Percentiles rank a stretch among this genome's conserved stretches.
Evolutionary conservation across 768 basidiomycete genomes (phyloP).

Genomic region (Leucocoprinus birnbaumii): DNA sequence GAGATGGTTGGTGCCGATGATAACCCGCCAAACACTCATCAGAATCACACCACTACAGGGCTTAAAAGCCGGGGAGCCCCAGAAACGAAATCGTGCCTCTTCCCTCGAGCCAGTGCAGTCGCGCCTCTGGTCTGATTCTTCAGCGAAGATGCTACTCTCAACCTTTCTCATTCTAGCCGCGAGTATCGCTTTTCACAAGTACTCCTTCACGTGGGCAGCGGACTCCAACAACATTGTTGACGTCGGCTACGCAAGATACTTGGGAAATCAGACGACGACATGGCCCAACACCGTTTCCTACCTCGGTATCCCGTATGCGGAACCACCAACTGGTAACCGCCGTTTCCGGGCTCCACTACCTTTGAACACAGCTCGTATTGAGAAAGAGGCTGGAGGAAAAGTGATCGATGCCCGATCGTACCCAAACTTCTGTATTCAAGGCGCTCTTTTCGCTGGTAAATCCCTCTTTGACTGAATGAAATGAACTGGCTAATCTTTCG

Average conservation of each 20-base stretch:
- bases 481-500: neutral
- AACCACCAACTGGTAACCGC: constrained; percentile 50
- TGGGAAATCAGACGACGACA: constrained; percentile 40
- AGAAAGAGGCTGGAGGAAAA: constrained; percentile 27
- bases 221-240: constrained; percentile 37
- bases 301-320: constrained; percentile 58
- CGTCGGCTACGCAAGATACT: constrained; percentile 57
- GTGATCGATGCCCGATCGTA: constrained; percentile 52
- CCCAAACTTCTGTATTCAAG: constrained; percentile 61
- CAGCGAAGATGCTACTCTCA: neutral
- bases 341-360: constrained; percentile 53
- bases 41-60: no score
- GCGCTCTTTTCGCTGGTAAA: constrained; percentile 22
- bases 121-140: neutral
- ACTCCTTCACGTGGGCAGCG: neutral
- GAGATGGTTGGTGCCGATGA: no score
- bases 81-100: neutral
- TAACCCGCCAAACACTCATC: no score
- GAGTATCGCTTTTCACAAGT: neutral
- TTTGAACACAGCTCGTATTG: constrained; percentile 44
- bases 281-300: constrained; percentile 54
- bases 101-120: neutral
- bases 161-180: constrained; percentile 1
- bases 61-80: neutral
- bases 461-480: neutral